Evolutionary conservation across 1,284 basidiomycete species (phyloP), one percentile per base, ranked within the genome.

Genomic region (Rhodotorula sp.): DNA sequence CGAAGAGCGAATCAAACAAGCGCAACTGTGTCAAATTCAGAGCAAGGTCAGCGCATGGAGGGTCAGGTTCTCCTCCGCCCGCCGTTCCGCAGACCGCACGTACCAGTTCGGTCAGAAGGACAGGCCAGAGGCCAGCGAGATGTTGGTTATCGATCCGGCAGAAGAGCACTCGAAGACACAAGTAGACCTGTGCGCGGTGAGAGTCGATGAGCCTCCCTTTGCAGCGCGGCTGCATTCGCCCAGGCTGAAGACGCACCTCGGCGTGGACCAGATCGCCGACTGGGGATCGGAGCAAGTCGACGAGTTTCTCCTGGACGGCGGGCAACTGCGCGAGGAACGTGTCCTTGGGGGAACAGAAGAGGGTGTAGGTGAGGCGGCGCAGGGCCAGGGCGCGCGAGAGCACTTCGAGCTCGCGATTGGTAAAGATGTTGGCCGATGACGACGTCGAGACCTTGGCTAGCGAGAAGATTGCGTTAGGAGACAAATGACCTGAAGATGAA

Each of bases 111-210:
- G 94, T 92, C 75, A 98, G 82, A 65, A 99, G 87, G 47, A 97
- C 91, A 1, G 97, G 96, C 97, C 97, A 99, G 82, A 99, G 93
- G 77, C 92, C 93, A 21, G 91, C 89, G 78, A 99, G 81, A 80
- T 97, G 97, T 78, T 96, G 91, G 7, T 91, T 87, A 15, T 90
- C 91, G 69, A 98, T 87, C n/a, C 97, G 89, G 79, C 92, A 95
- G 69, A 99, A 85, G 46, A 99, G 82, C 3, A 98, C 91, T 15
- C 97, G 86, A 65, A 99, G 87, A 80, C 94, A 97, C 8, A 99
- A 86, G 81, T 95, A 99, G 6, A 87, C 84, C 84, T 84, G 68
- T 84, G 68, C 16, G 31, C 23, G 46, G 43, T 5, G 15, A 23
- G 34, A 14, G 23, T 3, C 1, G 10, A 43, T 43, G 12, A 43